Conservation (phyloP, 352 stramenopile genomes). For the Globisporangium nagaii region DNA sequence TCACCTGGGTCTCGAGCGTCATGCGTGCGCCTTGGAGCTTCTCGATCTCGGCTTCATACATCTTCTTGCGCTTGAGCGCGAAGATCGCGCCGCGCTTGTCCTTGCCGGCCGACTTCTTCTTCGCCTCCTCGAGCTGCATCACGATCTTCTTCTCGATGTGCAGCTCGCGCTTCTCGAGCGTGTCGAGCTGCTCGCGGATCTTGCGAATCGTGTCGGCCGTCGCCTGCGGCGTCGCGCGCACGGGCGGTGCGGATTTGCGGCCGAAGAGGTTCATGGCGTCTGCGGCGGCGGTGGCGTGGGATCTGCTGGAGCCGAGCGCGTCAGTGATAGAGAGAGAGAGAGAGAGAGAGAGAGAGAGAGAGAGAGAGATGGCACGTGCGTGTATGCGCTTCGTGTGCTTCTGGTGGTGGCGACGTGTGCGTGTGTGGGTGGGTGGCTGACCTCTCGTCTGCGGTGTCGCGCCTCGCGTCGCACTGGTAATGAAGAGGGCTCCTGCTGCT, state of each 20-base stretch:
- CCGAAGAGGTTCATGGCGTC: slow-evolving; percentile 82
- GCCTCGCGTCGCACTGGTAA: too few species aligned
- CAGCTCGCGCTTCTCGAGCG: slow-evolving; percentile 91
- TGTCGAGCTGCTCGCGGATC: slow-evolving; percentile 87
- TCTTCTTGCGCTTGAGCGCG: slow-evolving; percentile 98
- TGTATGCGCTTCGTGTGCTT: too few species aligned
- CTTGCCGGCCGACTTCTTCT: slow-evolving; percentile 94
- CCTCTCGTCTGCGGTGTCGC: too few species aligned
- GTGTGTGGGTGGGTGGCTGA: too few species aligned
- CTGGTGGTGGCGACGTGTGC: too few species aligned
- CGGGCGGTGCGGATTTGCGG: slow-evolving; percentile 58
- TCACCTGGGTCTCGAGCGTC: slow-evolving; percentile 93
- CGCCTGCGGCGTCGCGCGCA: slow-evolving; percentile 42
- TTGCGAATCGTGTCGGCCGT: slow-evolving; percentile 90
- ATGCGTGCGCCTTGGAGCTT: slow-evolving; percentile 97
- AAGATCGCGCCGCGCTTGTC: slow-evolving; percentile 98
- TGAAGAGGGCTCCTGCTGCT: too few species aligned
- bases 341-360: too few species aligned
- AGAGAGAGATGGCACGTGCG: too few species aligned
- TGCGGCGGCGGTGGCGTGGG: too few species aligned
- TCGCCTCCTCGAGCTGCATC: slow-evolving; percentile 90
- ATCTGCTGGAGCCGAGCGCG: too few species aligned
- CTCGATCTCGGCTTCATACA: slow-evolving; percentile 97
- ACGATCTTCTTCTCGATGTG: slow-evolving; percentile 97
- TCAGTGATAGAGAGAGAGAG: neutral